These are phyloP conservation scores for Leccinum laetum DNA, from an alignment of 1,284 basidiomycete genomes.

Conservation along the genomic window DNA sequence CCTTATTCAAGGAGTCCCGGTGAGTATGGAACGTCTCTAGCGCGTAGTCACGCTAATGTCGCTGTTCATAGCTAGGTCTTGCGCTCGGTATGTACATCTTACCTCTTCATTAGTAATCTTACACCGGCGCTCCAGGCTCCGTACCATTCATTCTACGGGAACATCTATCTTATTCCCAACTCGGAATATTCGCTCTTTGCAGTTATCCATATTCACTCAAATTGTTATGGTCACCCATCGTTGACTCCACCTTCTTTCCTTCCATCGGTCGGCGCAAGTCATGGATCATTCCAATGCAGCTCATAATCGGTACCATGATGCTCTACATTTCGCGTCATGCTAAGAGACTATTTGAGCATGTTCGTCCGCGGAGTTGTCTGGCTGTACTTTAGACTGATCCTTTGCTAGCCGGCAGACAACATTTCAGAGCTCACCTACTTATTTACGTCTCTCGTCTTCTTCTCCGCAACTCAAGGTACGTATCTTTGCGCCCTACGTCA, in stretches of 20 bases:
- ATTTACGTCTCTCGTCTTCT: slow-evolving; percentile 91
- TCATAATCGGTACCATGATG: slow-evolving; percentile 88
- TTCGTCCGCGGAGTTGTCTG: slow-evolving; percentile 38
- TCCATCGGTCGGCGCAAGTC: slow-evolving; percentile 91
- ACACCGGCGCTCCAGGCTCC: slow-evolving; percentile 61
- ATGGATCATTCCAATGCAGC: slow-evolving; percentile 99
- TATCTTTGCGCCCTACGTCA: slow-evolving; percentile 1
- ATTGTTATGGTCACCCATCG: slow-evolving; percentile 96
- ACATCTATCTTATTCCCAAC: slow-evolving; percentile 94
- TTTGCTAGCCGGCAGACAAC: slow-evolving; percentile 74
- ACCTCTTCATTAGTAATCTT: slow-evolving; percentile 2
- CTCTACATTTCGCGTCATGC: slow-evolving; percentile 85
- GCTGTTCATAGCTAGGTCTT: slow-evolving; percentile 57
- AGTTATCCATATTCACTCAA: slow-evolving; percentile 99
- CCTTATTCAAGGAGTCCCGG: slow-evolving; percentile 94
- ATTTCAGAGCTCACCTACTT: slow-evolving; percentile 81
- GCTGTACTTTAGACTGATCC: slow-evolving; percentile 14
- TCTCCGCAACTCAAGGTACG: slow-evolving; percentile 96
- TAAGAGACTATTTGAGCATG: slow-evolving; percentile 80
- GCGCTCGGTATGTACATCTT: slow-evolving; percentile 57
- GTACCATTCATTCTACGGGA: slow-evolving; percentile 96
- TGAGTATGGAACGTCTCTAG: slow-evolving; percentile 48
- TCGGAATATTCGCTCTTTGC: slow-evolving; percentile 93
- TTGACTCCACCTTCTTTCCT: slow-evolving; percentile 88
- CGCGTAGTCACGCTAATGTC: slow-evolving; percentile 14